phyloP scores from a whole-genome alignment of 2,329 filamentous ascomycete genomes.

The Volutella citrinella region DNA sequence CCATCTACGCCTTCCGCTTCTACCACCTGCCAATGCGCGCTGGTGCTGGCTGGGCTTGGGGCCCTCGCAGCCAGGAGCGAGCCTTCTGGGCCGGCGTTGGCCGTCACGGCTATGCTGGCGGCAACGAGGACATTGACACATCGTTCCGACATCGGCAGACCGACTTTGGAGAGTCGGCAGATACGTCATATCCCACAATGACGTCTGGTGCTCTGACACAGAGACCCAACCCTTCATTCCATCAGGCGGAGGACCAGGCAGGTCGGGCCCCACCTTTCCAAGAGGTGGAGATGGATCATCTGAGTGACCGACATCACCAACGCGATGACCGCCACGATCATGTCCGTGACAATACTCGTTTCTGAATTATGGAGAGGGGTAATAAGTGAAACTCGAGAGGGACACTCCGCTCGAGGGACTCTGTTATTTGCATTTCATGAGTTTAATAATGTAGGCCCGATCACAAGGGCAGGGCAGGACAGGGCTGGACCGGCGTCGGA shows the following conservation, averaged over 20 bases:
- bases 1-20: conserved; percentile 75
- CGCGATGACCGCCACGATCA: conserved; percentile 10
- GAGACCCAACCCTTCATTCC: conserved; percentile 11
- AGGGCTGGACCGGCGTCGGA: conserved; percentile 1
- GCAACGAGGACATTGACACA: conserved; percentile 27
- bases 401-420: too few species aligned
- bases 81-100: conserved; percentile 78
- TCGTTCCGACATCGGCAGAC: conserved; percentile 12
- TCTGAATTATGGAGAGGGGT: too few species aligned
- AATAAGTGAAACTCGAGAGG: too few species aligned
- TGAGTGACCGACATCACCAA: conserved; percentile 16
- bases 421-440: conserved; percentile 5
- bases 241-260: conserved; percentile 10
- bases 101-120: conserved; percentile 52
- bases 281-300: conserved; percentile 30
- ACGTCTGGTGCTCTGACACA: conserved; percentile 19
- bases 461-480: too few species aligned
- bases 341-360: too few species aligned
- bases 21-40: conserved; percentile 74
- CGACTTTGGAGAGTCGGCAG: conserved; percentile 25
- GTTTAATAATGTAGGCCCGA: conserved; percentile 5
- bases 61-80: conserved; percentile 66
- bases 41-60: conserved; percentile 91
- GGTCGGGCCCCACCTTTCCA: conserved; percentile 23
- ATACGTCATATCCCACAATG: conserved; percentile 24